A percentile compares a stretch with the other conserved stretches of the same genome.
Evolutionary conservation across 345 rosid species (phyloP).

Genomic region (Camelina laxa): DNA sequence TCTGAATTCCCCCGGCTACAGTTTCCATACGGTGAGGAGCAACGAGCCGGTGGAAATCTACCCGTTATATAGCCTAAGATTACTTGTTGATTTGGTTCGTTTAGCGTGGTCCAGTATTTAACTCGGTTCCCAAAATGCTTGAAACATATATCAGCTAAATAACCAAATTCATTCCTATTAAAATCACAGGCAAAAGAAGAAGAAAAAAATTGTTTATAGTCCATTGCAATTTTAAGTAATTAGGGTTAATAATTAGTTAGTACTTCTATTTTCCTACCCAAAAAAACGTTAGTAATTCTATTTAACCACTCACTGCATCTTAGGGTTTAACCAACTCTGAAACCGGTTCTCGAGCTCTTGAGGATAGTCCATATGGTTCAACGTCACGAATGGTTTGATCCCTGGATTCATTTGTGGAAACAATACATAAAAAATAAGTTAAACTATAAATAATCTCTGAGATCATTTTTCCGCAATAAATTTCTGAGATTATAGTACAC

Average conservation of each 20-base stretch:
- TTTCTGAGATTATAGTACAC: too few species aligned
- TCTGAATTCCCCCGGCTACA: conserved; percentile 58
- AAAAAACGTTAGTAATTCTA: too few species aligned
- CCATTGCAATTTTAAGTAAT: background rate
- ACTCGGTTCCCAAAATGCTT: conserved; percentile 58
- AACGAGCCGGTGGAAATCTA: conserved; percentile 48
- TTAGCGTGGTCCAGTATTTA: conserved; percentile 60
- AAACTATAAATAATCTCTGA: background rate
- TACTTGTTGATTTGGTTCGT: conserved; percentile 53
- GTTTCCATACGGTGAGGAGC: conserved; percentile 53
- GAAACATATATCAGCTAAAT: conserved; percentile 63
- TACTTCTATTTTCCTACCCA: too few species aligned
- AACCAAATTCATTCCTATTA: conserved; percentile 56
- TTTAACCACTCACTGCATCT: conserved; percentile 52
- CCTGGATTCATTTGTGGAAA: conserved; percentile 47
- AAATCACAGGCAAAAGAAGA: background rate
- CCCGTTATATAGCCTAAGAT: conserved; percentile 47
- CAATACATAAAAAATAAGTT: background rate
- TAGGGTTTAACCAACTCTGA: conserved; percentile 68
- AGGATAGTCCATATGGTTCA: conserved; percentile 72
- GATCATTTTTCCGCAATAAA: too few species aligned
- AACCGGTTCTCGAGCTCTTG: conserved; percentile 74
- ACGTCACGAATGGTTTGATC: conserved; percentile 72
- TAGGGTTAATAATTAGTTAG: too few species aligned
- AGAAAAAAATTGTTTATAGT: background rate